phyloP scores from a whole-genome alignment of 2,329 filamentous ascomycete genomes.

The Penicillium sp. region DNA sequence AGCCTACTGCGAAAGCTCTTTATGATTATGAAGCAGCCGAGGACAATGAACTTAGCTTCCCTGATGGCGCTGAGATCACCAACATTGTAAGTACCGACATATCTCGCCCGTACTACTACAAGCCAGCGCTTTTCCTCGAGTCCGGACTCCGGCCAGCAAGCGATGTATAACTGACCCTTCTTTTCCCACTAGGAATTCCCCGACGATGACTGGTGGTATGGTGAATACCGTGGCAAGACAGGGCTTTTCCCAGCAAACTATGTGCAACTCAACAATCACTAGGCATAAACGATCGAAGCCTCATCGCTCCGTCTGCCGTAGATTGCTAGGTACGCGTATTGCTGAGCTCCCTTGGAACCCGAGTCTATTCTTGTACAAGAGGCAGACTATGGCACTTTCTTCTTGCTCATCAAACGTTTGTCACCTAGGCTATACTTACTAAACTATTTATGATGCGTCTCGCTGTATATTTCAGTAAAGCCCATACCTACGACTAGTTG shows the following conservation, averaged over 20 bases:
- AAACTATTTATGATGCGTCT: not conserved
- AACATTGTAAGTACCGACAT: slow-evolving; percentile 66
- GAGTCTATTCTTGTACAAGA: not conserved
- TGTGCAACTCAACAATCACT: slow-evolving; percentile 39
- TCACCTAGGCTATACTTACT: not conserved
- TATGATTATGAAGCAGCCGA: slow-evolving; percentile 98
- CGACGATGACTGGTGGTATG: slow-evolving; percentile 99
- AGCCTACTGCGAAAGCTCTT: slow-evolving; percentile 77
- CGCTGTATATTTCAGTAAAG: not conserved
- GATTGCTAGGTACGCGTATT: not conserved
- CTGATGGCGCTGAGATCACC: slow-evolving; percentile 82
- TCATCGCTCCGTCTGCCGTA: not conserved
- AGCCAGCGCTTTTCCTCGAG: not conserved
- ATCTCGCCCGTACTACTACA: not conserved
- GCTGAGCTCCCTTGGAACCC: not conserved
- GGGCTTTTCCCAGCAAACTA: slow-evolving; percentile 77
- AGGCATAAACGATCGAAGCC: not conserved
- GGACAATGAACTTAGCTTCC: slow-evolving; percentile 86
- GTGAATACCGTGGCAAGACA: slow-evolving; percentile 75
- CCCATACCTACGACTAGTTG: too few relatives aligned
- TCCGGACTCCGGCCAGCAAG: not conserved
- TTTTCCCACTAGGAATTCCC: slow-evolving; percentile 79
- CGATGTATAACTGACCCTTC: not conserved
- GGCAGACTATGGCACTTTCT: not conserved
- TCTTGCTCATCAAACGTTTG: not conserved